Conservation (phyloP, 192 early-diverging fungal genomes). For the Coemansia sp. region DNA sequence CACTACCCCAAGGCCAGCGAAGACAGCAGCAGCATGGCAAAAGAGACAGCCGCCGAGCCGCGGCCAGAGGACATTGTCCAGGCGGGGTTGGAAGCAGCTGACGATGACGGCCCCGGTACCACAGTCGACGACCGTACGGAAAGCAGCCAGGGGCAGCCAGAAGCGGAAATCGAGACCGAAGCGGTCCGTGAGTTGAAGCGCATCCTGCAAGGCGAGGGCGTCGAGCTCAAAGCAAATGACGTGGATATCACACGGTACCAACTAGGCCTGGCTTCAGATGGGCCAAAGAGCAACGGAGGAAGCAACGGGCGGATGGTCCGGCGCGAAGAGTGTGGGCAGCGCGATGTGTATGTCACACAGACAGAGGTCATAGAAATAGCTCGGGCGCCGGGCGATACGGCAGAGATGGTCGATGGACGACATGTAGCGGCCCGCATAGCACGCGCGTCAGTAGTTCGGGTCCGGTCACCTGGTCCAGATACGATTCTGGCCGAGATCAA, state of each 20-base stretch:
- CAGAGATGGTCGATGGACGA: neutral
- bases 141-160: neutral
- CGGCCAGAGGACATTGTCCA: neutral
- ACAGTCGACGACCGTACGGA: neutral
- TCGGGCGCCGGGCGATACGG: neutral
- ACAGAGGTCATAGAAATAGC: slow-evolving; percentile 12
- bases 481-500: slow-evolving; percentile 19
- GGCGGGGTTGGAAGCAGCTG: slow-evolving; percentile 3
- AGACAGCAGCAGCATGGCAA: too few relatives aligned
- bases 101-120: neutral
- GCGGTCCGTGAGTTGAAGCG: slow-evolving; percentile 12
- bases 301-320: slow-evolving; percentile 11
- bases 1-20: slow-evolving; percentile 15
- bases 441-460: slow-evolving; percentile 8
- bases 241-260: slow-evolving; percentile 4
- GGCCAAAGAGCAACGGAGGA: too few relatives aligned
- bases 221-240: neutral
- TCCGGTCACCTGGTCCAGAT: neutral
- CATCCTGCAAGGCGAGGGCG: slow-evolving; percentile 9
- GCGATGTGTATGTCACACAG: slow-evolving; percentile 9
- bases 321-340: neutral
- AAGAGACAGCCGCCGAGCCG: neutral
- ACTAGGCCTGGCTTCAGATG: neutral
- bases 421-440: neutral
- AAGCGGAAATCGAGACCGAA: neutral